These are phyloP conservation scores for Leucogyrophana mollusca DNA, from an alignment of 768 basidiomycete genomes.

Conservation along the genomic window DNA sequence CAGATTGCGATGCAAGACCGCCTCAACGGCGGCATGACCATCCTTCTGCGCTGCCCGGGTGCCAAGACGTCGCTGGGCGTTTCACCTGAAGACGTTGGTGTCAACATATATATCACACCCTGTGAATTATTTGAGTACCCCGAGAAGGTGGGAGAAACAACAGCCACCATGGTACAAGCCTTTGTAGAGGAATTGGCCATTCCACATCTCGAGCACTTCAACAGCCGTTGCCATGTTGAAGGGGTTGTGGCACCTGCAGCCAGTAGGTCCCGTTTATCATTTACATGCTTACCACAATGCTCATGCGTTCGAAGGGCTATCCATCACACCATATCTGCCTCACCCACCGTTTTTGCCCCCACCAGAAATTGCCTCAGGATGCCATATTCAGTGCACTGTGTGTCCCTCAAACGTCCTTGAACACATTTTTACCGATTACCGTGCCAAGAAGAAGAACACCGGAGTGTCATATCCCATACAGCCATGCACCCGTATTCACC, in stretches of 20 bases:
- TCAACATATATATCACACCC: slow-evolving; percentile 9
- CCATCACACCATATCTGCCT: slow-evolving; percentile 1
- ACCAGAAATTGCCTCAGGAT: not conserved
- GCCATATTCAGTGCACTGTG: not conserved
- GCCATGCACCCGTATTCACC: too few species aligned
- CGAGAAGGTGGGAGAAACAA: slow-evolving; percentile 2
- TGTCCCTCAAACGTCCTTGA: not conserved
- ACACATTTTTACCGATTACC: too few species aligned
- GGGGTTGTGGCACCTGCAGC: not conserved
- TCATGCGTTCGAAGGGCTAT: too few species aligned
- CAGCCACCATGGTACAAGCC: slow-evolving; percentile 6
- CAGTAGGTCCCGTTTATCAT: not conserved
- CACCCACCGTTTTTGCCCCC: not conserved
- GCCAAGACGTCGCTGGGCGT: not conserved
- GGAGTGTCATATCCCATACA: too few species aligned
- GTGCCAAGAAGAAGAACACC: too few species aligned
- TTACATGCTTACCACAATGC: not conserved
- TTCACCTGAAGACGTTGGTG: slow-evolving; percentile 1
- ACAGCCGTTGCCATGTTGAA: slow-evolving; percentile 1
- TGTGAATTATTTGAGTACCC: not conserved
- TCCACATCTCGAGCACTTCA: slow-evolving; percentile 7
- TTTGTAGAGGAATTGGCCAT: slow-evolving; percentile 11
- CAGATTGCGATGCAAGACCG: slow-evolving; percentile 1
- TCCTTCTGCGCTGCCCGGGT: slow-evolving; percentile 7
- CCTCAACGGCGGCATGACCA: slow-evolving; percentile 7